Conservation (phyloP, 495 filamentous ascomycete species). For the Aspergillus leporis region DNA sequence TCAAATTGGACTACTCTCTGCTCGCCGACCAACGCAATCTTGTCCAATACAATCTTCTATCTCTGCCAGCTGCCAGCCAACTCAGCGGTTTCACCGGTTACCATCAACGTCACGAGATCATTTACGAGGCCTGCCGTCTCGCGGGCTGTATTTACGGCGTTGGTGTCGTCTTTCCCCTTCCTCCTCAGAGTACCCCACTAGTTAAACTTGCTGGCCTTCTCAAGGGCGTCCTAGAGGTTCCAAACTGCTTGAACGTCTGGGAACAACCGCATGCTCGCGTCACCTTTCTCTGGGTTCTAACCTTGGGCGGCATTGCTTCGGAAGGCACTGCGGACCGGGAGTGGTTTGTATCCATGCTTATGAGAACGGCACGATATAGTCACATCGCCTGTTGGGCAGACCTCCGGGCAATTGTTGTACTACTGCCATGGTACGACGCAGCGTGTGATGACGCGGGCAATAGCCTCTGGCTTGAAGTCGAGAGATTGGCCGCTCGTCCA, state of each 20-base stretch:
- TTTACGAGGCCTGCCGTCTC: slow-evolving; percentile 43
- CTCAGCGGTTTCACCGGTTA: slow-evolving; percentile 18
- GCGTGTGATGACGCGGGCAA: slow-evolving; percentile 37
- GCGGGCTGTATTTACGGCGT: slow-evolving; percentile 35
- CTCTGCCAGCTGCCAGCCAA: slow-evolving; percentile 27
- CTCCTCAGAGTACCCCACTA: slow-evolving; percentile 37
- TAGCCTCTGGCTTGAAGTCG: slow-evolving; percentile 32
- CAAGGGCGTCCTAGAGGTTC: slow-evolving; percentile 18
- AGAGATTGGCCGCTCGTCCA: neutral
- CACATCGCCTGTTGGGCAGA: slow-evolving; percentile 27
- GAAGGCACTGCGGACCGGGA: slow-evolving; percentile 23
- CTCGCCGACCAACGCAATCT: slow-evolving; percentile 43
- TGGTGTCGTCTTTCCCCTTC: slow-evolving; percentile 44
- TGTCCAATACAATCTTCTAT: slow-evolving; percentile 33
- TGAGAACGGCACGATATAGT: slow-evolving; percentile 18
- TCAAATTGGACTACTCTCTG: slow-evolving; percentile 23
- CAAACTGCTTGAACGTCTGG: slow-evolving; percentile 24
- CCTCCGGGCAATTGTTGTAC: slow-evolving; percentile 22
- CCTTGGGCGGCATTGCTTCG: slow-evolving; percentile 40
- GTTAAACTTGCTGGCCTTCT: slow-evolving; percentile 27
- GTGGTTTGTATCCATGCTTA: slow-evolving; percentile 34
- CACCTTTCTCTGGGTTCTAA: slow-evolving; percentile 37
- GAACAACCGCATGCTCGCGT: slow-evolving; percentile 21
- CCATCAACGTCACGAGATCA: slow-evolving; percentile 20
- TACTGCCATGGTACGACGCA: slow-evolving; percentile 38